These are phyloP conservation scores for Pythium periplocum DNA, from an alignment of 352 stramenopile genomes.

Conservation along the genomic window DNA sequence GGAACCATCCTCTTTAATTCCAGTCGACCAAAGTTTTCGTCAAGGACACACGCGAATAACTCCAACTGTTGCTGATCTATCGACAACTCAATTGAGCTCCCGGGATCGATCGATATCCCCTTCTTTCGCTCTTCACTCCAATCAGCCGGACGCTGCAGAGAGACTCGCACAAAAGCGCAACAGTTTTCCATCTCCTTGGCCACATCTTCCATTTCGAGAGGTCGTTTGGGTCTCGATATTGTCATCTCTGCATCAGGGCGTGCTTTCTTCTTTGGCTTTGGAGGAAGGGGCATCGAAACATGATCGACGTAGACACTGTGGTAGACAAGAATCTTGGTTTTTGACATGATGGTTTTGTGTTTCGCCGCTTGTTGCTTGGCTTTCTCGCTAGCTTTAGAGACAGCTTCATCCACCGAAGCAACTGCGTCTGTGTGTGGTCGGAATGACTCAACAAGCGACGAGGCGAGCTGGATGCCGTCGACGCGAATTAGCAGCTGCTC, in stretches of 20 bases:
- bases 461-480: conserved; percentile 32
- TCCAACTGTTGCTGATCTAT: conserved; percentile 62
- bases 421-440: conserved; percentile 29
- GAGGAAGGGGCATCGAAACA: conserved; percentile 29
- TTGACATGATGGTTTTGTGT: conserved; percentile 18
- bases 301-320: conserved; percentile 43
- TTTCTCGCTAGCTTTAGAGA: conserved; percentile 10
- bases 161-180: conserved; percentile 32
- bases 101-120: background rate
- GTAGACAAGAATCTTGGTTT: conserved; percentile 27
- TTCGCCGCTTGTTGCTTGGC: conserved; percentile 5
- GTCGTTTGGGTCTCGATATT: conserved; percentile 6
- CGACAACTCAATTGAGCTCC: conserved; percentile 21
- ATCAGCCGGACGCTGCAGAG: conserved; percentile 23
- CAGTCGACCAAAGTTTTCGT: conserved; percentile 48
- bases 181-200: conserved; percentile 51
- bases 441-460: conserved; percentile 22
- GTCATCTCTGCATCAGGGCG: background rate
- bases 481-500: conserved; percentile 51
- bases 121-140: conserved; percentile 19
- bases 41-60: conserved; percentile 47
- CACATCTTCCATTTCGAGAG: conserved; percentile 42
- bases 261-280: conserved; percentile 14
- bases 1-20: conserved; percentile 7
- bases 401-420: conserved; percentile 31